Base-by-base conservation (phyloP, 2,329 filamentous ascomycete genomes). In the Colletotrichum sp. region DNA sequence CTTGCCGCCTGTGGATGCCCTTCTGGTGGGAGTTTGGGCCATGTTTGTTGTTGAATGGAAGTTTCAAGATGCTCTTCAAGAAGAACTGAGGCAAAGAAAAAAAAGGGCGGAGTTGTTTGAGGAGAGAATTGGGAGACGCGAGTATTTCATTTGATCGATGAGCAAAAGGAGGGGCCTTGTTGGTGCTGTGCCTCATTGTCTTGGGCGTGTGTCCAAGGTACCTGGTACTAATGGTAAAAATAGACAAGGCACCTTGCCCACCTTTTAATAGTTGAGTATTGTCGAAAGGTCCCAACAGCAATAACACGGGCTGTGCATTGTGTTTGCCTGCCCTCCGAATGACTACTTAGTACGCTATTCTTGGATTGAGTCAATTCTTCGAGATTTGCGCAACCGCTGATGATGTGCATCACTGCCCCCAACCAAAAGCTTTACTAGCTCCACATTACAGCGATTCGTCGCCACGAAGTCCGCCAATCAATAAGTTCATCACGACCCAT, bases 1-100 rank as follows among this genome's bases (percentile, higher is more conserved):
- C 57, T 44, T 22, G 36, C 57, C 59, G 19, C 69, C 57, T 52
- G 59, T 71, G 2, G 69, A 71, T 52, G 8, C 16, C 27, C 36
- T 55, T 49, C 59, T 36, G 3, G n/a, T n/a, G 19, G 65, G 65
- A 2, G 65, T 44, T 13, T 67, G 39, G 19, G 64, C n/a, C 64
- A 67, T 44, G 0, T 3, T 44, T 44, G 39, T n/a, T 0, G 16
- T 11, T 44, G 39, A 44, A n/a, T n/a, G 19, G 39, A 44, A 44
- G 8, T 11, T 6, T 44, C 19, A 44, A n/a, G 39, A 44, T n/a
- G 39, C 39, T 0, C 19, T 44, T 12, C 39, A 11, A 44, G 19
- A 44, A n/a, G 1, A 36, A 36, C 0, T 36, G 0, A 36, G 34
- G 15, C 3, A 36, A 36, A 30, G 8, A 19, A 44, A n/a, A 0